Evolutionary conservation across 768 basidiomycete genomes (phyloP), one percentile per base, ranked within the genome.

Genomic region (Podaxis sp.): DNA sequence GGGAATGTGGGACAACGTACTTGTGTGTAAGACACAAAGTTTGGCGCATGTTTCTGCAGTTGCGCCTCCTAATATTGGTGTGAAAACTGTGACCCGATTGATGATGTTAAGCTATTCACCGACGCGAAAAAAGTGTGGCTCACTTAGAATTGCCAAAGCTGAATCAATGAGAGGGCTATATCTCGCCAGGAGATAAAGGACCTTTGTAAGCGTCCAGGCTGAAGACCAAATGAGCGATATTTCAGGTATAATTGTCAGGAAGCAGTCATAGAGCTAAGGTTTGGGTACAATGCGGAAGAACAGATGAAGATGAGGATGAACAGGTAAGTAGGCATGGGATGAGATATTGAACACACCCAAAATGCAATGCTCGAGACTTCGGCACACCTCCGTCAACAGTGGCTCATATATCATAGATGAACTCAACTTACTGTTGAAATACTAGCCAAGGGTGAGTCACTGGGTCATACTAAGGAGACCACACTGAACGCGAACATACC

Each of bases 221-320:
- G 54, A 38, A 19, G 54, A 40, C 54, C 54, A 56, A 36, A 56
- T 56, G 8, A 56, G 38, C 3, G 38, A 12, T 3, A 56, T 40
- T 19, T 56, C 54, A n/a, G 54, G 54, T 22, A 56, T 40, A 19
- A 40, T 40, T 33, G 54, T 56, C n/a, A 56, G 12, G 38, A 56
- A 42, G 19, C 8, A 38, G 12, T 56, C 54, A n/a, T 56, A 56
- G 17, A 56, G 54, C 54, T 56, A 36, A 39, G n/a, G 26, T 15
- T 40, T 30, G 5, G 17, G 22, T 33, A 33, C 33, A 33, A 4
- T 51, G 24, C 33, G 8, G 8, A 33, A 9, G 2, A 33, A 9
- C 33, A 33, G 33, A 6, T 2, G 2, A 33, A 15, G 15, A 22
- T 13, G 19, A 33, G 8, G 4, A 56, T 36, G 36, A 36, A 40